A percentile compares a stretch with the other conserved stretches of the same genome.
Conservation (phyloP, 73 alveolate species). For the Stentor roeselii region DNA sequence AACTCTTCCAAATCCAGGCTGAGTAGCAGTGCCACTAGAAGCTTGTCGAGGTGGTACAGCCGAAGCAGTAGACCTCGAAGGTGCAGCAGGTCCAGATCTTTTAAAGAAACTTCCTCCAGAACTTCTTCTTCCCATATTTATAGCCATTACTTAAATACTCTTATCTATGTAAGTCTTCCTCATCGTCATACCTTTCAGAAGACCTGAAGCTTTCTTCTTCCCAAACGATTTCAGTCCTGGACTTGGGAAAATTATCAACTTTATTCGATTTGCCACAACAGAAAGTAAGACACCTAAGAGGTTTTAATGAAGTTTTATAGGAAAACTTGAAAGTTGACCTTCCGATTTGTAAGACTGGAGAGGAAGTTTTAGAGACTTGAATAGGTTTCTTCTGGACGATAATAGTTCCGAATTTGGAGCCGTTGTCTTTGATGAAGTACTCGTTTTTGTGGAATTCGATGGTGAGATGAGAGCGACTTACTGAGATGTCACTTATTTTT, state of each 20-base stretch:
- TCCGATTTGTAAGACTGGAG: background rate
- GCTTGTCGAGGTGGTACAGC: conserved; percentile 21
- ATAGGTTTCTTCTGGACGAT: background rate
- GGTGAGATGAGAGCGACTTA: conserved; percentile 68
- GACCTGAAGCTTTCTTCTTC: background rate
- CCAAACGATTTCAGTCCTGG: background rate
- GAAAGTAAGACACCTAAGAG: too few species aligned
- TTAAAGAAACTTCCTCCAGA: background rate
- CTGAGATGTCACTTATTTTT: conserved; percentile 75
- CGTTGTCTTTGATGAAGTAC: background rate
- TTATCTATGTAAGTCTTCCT: background rate
- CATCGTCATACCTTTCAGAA: background rate
- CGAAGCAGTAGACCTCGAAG: background rate
- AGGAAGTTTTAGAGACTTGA: background rate
- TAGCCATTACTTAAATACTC: background rate
- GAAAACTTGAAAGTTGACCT: too few species aligned
- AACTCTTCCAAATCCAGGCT: conserved; percentile 42
- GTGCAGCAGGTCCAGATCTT: conserved; percentile 12
- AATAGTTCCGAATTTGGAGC: background rate
- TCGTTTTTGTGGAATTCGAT: conserved; percentile 41
- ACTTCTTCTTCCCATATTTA: conserved; percentile 14
- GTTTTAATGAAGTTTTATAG: background rate
- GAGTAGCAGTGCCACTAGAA: background rate
- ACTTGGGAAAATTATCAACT: too few species aligned
- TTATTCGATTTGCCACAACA: too few species aligned